Base-by-base conservation (phyloP, 1,139 yeast species). In the Diutina rugosa region DNA sequence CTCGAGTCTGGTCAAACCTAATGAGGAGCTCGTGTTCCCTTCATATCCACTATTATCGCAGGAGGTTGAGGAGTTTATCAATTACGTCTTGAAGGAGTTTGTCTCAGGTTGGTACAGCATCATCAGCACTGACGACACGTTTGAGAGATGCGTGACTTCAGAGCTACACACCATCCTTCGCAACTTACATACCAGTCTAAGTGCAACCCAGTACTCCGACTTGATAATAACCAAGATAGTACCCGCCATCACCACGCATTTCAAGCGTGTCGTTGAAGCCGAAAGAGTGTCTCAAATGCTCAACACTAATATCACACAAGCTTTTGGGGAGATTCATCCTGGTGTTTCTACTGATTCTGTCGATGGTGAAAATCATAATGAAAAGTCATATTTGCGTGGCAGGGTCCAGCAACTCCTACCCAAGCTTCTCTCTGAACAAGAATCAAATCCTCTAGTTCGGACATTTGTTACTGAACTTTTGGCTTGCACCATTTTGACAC, bases 201-300 rank as follows among this genome's bases (percentile, higher is more conserved):
- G 61, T 1, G 61, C 65, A 0, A 61, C 83, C 1, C 90, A 89
- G 63, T 69, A 81, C 56, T 77, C 90, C 0, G 77, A 77, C 54
- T 63, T 89, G 44, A 60, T 87, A 2, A 84, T 88, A 0, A 70
- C 82, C 18, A 77, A 76, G 54, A 56, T 88, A 0, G 58, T 88
- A 5, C 97, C 97, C 0, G 64, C 84, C 0, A 29, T 90, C 1
- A 84, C 88, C 1, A 81, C 79, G 18, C 96, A 90, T 65, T 78
- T 85, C 59, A 70, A 58, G 12, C 41, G 55, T 12, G 58, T 18
- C 60, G 54, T 49, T 12, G 56, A 3, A 56, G 61, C 29, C 12
- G 32, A 14, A 18, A 29, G 14, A 29, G n/a, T 10, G 8, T 29
- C 41, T 9, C 32, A 41, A 26, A 21, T 12, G 5, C 41, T 35